Percentiles rank a stretch among this genome's conserved stretches.
These are phyloP conservation scores for Gamsiella multidivaricata DNA, from an alignment of 192 early-diverging fungal species.

Conservation along the genomic window DNA sequence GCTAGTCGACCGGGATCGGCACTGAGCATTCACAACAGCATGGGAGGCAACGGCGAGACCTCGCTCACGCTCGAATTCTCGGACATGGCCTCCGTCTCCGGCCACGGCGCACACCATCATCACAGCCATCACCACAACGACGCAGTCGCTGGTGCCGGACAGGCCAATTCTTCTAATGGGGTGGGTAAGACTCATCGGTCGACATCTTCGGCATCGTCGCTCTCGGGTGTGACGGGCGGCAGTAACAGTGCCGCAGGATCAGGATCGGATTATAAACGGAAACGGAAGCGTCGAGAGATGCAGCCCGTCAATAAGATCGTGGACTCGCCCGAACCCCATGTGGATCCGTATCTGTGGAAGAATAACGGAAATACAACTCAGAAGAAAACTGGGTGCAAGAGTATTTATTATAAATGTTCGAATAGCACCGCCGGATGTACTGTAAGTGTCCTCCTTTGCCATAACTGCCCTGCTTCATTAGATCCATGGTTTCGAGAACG, in stretches of 20 bases:
- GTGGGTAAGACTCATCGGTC: slow-evolving; percentile 12
- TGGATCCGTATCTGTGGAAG: slow-evolving; percentile 65
- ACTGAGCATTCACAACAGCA: slow-evolving; percentile 34
- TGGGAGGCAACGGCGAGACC: slow-evolving; percentile 31
- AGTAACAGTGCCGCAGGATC: no score
- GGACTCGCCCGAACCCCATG: slow-evolving; percentile 63
- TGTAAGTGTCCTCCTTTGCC: slow-evolving; percentile 12
- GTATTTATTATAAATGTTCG: slow-evolving; percentile 70
- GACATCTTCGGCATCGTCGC: slow-evolving; percentile 17
- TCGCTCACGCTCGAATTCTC: slow-evolving; percentile 35
- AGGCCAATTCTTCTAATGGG: not conserved
- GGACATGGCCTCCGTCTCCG: slow-evolving; percentile 28
- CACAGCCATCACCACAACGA: not conserved
- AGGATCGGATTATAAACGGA: slow-evolving; percentile 43
- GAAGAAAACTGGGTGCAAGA: slow-evolving; percentile 66
- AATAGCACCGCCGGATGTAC: slow-evolving; percentile 63
- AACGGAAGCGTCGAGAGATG: slow-evolving; percentile 68
- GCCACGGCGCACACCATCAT: not conserved
- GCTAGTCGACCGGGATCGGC: slow-evolving; percentile 34
- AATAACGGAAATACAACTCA: slow-evolving; percentile 72
- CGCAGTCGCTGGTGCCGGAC: not conserved
- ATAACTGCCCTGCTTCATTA: not conserved
- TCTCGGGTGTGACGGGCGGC: slow-evolving; percentile 4
- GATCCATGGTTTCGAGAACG: not conserved
- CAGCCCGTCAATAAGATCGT: slow-evolving; percentile 69